A percentile compares a stretch with the other conserved stretches of the same genome.
Conservation (phyloP, 129 eudicot species). For the carrot (Daucus carota) region DH1_v3.0 NC_030383.2:10104001-10104500, state of each 20-base stretch:
- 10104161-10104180: neutral
- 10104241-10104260: neutral
- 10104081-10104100: no score
- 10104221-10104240: neutral
- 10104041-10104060: no score
- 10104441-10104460: neutral
- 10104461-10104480: no score
- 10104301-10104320: no score
- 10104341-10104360: neutral
- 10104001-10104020: no score
- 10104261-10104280: neutral
- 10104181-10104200: neutral
- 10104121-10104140: no score
- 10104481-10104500: neutral
- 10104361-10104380: neutral
- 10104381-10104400: no score
- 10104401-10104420: neutral
- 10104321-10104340: neutral
- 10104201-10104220: neutral
- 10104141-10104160: no score
- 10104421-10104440: neutral
- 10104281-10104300: no score
- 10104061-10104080: no score
- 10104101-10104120: no score
- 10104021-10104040: no score